Evolutionary conservation across 2,329 filamentous ascomycete genomes (phyloP).

Genomic region (Macrophomina tecta): DNA sequence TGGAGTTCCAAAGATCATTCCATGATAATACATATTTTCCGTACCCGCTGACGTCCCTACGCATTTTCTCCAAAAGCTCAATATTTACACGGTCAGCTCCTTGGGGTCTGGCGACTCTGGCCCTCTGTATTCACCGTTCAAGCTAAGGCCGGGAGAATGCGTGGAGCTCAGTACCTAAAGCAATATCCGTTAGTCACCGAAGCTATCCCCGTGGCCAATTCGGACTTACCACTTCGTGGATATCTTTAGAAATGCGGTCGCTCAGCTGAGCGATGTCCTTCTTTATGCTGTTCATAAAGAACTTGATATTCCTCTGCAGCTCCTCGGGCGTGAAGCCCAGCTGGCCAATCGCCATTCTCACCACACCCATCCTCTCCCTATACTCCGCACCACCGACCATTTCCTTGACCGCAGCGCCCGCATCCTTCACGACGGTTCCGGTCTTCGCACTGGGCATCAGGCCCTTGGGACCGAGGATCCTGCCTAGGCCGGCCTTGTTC

Average conservation of each 20-base stretch:
- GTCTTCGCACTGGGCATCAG: conserved; percentile 91
- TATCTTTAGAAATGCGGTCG: conserved; percentile 71
- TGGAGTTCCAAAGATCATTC: conserved; percentile 7
- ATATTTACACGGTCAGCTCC: conserved; percentile 37
- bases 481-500: conserved; percentile 79
- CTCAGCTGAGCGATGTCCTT: conserved; percentile 72
- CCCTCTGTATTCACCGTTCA: conserved; percentile 79
- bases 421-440: conserved; percentile 85
- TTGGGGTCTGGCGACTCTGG: conserved; percentile 42
- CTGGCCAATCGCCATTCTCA: conserved; percentile 90
- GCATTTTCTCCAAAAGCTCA: not conserved
- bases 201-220: conserved; percentile 50
- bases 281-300: conserved; percentile 77
- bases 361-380: conserved; percentile 81
- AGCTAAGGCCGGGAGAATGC: conserved; percentile 81
- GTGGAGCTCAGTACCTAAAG: conserved; percentile 80
- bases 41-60: conserved; percentile 42
- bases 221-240: conserved; percentile 69
- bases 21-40: conserved; percentile 37
- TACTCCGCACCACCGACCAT: conserved; percentile 86
- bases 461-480: conserved; percentile 84
- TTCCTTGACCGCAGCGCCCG: conserved; percentile 75
- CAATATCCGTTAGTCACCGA: not conserved
- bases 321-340: conserved; percentile 86
- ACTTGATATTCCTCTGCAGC: conserved; percentile 82